These are phyloP conservation scores for Phytophthora sansomeana DNA, from an alignment of 352 stramenopile species.

Conservation along the genomic window DNA sequence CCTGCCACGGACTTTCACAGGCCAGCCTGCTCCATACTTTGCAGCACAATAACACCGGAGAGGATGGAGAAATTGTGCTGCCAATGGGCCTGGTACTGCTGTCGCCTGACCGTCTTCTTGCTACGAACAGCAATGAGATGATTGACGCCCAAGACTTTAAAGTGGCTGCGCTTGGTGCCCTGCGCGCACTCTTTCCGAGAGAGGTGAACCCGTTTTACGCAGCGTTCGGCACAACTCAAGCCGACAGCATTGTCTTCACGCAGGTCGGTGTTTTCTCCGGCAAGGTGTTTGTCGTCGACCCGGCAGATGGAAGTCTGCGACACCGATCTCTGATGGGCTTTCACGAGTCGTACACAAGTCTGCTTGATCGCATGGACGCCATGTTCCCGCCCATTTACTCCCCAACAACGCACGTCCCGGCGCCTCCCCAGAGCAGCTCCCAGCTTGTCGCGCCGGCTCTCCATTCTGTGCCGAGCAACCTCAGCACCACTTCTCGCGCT, in stretches of 20 bases:
- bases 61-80: conserved; percentile 39
- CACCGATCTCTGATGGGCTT: conserved; percentile 72
- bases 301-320: conserved; percentile 58
- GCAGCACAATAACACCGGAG: conserved; percentile 30
- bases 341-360: conserved; percentile 70
- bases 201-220: conserved; percentile 89
- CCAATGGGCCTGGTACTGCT: conserved; percentile 79
- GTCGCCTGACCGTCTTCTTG: conserved; percentile 68
- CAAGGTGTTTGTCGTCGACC: conserved; percentile 79
- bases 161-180: conserved; percentile 62
- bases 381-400: conserved; percentile 85
- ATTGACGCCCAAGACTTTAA: conserved; percentile 74
- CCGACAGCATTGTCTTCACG: conserved; percentile 66
- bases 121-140: conserved; percentile 46
- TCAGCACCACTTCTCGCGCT: conserved; percentile 10
- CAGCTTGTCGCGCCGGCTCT: conserved; percentile 11
- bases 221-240: conserved; percentile 73
- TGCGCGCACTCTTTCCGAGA: conserved; percentile 72
- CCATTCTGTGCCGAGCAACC: conserved; percentile 19
- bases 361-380: conserved; percentile 63
- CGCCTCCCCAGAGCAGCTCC: neutral
- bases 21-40: conserved; percentile 59
- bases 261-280: conserved; percentile 81
- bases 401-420: conserved; percentile 27
- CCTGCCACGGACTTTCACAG: conserved; percentile 64